Evolutionary conservation across 2,329 filamentous ascomycete species (phyloP), one percentile per base, ranked within the genome.

Genomic region (Mollisia scopiformis): DNA sequence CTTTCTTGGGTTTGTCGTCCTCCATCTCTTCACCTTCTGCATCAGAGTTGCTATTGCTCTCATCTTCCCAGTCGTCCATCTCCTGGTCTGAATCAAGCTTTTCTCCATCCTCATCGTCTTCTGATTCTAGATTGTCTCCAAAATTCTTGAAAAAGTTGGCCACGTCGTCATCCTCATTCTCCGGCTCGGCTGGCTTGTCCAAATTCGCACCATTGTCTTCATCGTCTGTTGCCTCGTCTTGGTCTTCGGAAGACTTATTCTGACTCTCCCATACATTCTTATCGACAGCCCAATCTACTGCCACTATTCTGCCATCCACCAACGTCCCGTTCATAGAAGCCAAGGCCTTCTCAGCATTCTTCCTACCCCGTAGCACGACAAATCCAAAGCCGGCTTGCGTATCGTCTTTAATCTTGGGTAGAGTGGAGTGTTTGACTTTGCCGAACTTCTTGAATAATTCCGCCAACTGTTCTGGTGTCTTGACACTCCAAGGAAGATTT

Each of bases 241-340:
- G 71, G 16, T 73, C 70, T 54, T 78, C 75, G 2, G 76, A 75
- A 25, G 71, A 69, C 49, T 79, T 74, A 57, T 87, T 82, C 65
- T 87, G 80, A 63, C 87, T 82, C 64, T 93, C 85, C 92, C 92
- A 99, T 6, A 89, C 87, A 43, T 88, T 84, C 78, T 96, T 97
- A 62, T 97, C 92, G 3, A 98, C 93, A 31, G 96, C 94, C 92
- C 92, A 99, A 77, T 99, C 95, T 6, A 99, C 95, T 28, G 94
- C 95, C 62, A 99, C 77, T 8, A 88, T 90, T 70, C 95, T 85
- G 2, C 93, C 95, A 74, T 97, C 93, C 21, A 99, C 83, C 63
- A 90, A 86, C 74, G 92, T 97, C 61, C 94, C 95, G 76, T 98
- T 99, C 68, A 98, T 81, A 23, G 83, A 87, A 61, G 89, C 87